Evolutionary conservation across 2,329 filamentous ascomycete genomes (phyloP), one percentile per base, ranked within the genome.

Genomic region (Diplodia mutila): DNA sequence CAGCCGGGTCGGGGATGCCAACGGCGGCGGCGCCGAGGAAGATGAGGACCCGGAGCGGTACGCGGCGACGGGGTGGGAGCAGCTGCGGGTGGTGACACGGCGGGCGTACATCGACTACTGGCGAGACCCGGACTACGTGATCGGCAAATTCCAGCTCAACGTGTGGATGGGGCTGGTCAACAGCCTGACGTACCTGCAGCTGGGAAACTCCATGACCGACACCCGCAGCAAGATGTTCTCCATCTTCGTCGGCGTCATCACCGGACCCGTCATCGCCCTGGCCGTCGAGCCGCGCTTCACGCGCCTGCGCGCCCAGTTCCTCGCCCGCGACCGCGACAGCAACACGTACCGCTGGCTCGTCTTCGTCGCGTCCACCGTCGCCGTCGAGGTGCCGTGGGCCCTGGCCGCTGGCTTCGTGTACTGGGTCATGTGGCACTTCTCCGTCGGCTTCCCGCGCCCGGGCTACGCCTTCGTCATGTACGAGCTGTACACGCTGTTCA

Each of bases 381-480:
- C 93, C 34, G 91, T 93, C 64, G 93, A 96, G 76, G 80, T 96
- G 1, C 90, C 91, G 0, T 96, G 90, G 87, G 91, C 94, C 73
- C 84, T 87, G 0, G 76, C 94, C 25, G 88, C 90, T 82, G 85
- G 87, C 1, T 83, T 89, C 12, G 80, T 94, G 68, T 88, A 91
- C 80, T 95, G 84, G 80, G 83, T 91, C 71, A 87, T 83, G 75
- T 94, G 90, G 86, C 96, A 96, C 81, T 96, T 92, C 75, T 91
- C 91, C 0, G 85, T 94, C 57, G 91, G 91, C 1, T 84, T 93
- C 14, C 87, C 90, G 69, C 89, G 91, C 29, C 90, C 91, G 9
- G 89, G 81, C 0, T 84, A 94, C 9, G 91, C 93, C 86, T 92
- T 93, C 80, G 81, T 94, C 32, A 86, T 91, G 70, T 81, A 93